Base-by-base conservation (phyloP, 129 eudicot genomes). In the Tagetes patula region DNA sequence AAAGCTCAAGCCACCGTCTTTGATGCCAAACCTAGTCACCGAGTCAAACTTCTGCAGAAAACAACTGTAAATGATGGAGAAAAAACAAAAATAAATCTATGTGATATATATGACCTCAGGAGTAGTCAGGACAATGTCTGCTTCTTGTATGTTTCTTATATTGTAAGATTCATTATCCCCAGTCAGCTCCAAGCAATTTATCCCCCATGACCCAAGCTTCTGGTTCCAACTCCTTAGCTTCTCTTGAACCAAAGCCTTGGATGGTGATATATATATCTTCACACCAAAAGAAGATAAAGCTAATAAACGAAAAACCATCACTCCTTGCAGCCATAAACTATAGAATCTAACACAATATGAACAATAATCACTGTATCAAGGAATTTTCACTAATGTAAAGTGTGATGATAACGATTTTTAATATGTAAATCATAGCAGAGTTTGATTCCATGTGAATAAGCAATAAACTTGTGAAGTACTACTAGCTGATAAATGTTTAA, bases 221-320 rank as follows among this genome's bases (percentile, higher is more conserved):
- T 85, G 86, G 71, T 74, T 87, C 97, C 97, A 95, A 85, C 90
- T 85, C 47, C 99, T 88, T 64, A 91, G 88, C 80, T 95, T 95
- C 94, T 91, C 99, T 85, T 95, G 97, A 36, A 95, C 96, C 88
- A 95, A 82, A 76, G 99, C 99, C 81, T 95, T 95, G 50, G 99
- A 91, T 60, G 99, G 99, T n/a, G 99, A 89, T 82, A 95, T 79
- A 52, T 95, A 91, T 46, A 95, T 82, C 99, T 95, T 83, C 62
- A 74, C 67, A 82, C 67, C 75, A 71, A 39, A 33, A 68, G 66
- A 37, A 68, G 60, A 81, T 45, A 65, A 53, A 31, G 31, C 49
- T 43, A 77, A 63, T 55, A 47, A 34, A 66, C 61, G 65, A 50
- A 63, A 50, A 75, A 34, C 50, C 54, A 6, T 55, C 75, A 64